Evolutionary conservation across 768 basidiomycete species (phyloP).

Genomic region (Megacollybia marginata): DNA sequence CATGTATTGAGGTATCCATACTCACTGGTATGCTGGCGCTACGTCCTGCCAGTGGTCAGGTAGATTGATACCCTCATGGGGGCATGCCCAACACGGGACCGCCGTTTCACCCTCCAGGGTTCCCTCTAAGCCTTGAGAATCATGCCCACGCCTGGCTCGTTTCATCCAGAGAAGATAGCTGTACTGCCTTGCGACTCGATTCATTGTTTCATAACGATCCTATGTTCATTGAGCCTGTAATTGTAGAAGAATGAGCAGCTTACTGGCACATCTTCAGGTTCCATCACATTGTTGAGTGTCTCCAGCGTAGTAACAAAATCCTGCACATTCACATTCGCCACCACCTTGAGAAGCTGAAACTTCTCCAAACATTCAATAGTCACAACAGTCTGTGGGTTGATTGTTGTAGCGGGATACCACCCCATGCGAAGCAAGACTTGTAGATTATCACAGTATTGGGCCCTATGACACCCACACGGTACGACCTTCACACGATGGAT

Average conservation of each 20-base stretch:
- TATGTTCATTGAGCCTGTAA: no score
- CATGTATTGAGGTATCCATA: neutral
- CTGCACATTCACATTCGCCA: neutral
- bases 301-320: no score
- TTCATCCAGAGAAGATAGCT: no score
- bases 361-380: neutral
- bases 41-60: constrained; percentile 9
- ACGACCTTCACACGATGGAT: neutral
- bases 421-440: neutral
- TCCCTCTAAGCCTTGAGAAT: no score
- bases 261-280: no score
- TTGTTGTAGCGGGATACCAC: constrained; percentile 3
- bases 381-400: neutral
- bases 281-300: no score
- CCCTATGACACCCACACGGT: neutral
- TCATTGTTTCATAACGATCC: no score
- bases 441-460: neutral
- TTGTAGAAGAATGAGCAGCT: no score
- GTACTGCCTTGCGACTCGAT: no score
- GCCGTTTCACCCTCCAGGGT: constrained; percentile 6
- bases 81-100: constrained; percentile 7
- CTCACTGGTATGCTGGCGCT: neutral
- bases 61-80: constrained; percentile 7
- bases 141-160: no score
- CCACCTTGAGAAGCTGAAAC: neutral